Percentiles rank a stretch among this genome's conserved stretches.
These are phyloP conservation scores for Myxozyma vanderwaltii DNA, from an alignment of 805 yeast species.

Conservation along the genomic window DNA sequence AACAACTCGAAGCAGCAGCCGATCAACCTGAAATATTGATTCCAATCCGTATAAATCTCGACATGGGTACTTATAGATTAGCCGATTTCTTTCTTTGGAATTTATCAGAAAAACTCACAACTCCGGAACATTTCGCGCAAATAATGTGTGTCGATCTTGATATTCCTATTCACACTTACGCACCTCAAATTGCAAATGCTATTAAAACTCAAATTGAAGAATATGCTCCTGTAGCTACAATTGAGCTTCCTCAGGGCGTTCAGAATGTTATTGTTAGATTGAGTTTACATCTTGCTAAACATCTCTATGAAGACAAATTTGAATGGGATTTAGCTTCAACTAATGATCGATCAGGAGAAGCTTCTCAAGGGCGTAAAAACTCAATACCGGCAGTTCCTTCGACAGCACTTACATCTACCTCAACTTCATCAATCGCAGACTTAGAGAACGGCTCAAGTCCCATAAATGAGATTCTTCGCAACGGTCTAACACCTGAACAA, in stretches of 20 bases:
- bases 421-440: not conserved
- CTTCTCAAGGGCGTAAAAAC: too few species aligned
- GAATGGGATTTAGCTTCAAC: slow-evolving; percentile 78
- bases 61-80: slow-evolving; percentile 55
- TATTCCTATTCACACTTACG: slow-evolving; percentile 56
- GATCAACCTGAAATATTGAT: slow-evolving; percentile 52
- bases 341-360: not conserved
- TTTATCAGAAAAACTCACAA: slow-evolving; percentile 53
- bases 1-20: slow-evolving; percentile 45
- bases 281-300: slow-evolving; percentile 79
- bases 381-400: not conserved
- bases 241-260: slow-evolving; percentile 60
- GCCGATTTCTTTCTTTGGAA: slow-evolving; percentile 78
- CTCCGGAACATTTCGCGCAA: slow-evolving; percentile 74
- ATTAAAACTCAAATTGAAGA: slow-evolving; percentile 82
- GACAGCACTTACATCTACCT: not conserved
- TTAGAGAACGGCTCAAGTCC: not conserved
- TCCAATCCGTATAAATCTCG: slow-evolving; percentile 68
- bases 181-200: slow-evolving; percentile 67
- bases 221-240: slow-evolving; percentile 60
- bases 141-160: slow-evolving; percentile 83
- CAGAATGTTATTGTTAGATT: slow-evolving; percentile 78
- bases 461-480: not conserved
- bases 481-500: slow-evolving; percentile 66
- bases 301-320: slow-evolving; percentile 84